A percentile compares a stretch with the other conserved stretches of the same genome.
Conservation (phyloP, 2,329 filamentous ascomycete species). For the Phyllosticta ampelicida region DNA sequence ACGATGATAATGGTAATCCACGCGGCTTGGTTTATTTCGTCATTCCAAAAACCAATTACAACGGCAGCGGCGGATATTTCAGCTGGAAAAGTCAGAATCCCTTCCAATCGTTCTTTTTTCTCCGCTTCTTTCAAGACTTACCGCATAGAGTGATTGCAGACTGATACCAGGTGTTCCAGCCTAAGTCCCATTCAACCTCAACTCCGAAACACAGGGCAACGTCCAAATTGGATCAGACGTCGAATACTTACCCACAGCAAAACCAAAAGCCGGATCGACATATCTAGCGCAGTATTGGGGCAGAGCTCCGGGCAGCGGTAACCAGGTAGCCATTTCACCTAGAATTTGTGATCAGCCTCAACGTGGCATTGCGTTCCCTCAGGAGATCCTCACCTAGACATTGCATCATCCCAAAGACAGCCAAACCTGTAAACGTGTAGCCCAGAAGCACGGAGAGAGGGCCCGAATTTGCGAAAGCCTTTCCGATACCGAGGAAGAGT, state of each 20-base stretch:
- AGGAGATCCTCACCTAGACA: slow-evolving; percentile 18
- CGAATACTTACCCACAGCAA: slow-evolving; percentile 3
- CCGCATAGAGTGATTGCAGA: slow-evolving; percentile 7
- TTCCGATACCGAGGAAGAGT: slow-evolving; percentile 11
- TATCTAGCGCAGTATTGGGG: slow-evolving; percentile 64
- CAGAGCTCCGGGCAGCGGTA: slow-evolving; percentile 56
- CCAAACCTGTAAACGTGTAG: slow-evolving; percentile 12
- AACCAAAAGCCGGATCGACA: slow-evolving; percentile 8
- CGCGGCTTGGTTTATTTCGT: slow-evolving; percentile 5
- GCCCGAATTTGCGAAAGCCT: slow-evolving; percentile 15
- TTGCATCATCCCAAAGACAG: slow-evolving; percentile 19
- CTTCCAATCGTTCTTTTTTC: not conserved
- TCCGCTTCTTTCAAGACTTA: not conserved
- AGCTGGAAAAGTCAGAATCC: slow-evolving; percentile 16
- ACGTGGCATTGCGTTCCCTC: too few relatives aligned
- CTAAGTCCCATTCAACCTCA: too few relatives aligned
- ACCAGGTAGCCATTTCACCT: slow-evolving; percentile 19
- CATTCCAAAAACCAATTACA: slow-evolving; percentile 34
- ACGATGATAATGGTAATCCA: slow-evolving; percentile 16
- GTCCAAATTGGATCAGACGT: too few relatives aligned
- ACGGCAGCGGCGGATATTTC: slow-evolving; percentile 29
- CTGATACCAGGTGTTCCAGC: slow-evolving; percentile 4
- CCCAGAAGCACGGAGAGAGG: slow-evolving; percentile 10
- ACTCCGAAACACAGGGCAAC: too few relatives aligned
- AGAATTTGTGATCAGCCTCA: too few relatives aligned